These are phyloP conservation scores for Fusarium equiseti DNA, from an alignment of 2,329 filamentous ascomycete genomes.

Conservation along the genomic window DNA sequence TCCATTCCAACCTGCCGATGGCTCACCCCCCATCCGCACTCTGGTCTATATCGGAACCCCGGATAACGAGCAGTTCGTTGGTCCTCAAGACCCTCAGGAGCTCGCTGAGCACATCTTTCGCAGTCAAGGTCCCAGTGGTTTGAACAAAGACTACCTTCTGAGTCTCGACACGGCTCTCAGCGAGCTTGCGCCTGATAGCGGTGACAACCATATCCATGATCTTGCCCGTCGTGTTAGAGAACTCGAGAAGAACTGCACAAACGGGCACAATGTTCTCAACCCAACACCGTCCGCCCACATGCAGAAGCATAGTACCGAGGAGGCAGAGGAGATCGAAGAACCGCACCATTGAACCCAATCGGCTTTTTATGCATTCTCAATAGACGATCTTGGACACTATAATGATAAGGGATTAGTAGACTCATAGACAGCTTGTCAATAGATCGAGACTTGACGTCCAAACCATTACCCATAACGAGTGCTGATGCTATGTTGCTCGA, in stretches of 20 bases:
- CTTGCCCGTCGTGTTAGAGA: slow-evolving; percentile 78
- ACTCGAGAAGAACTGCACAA: slow-evolving; percentile 56
- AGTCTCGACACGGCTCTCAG: slow-evolving; percentile 80
- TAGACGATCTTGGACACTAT: neutral
- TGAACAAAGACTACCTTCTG: slow-evolving; percentile 90
- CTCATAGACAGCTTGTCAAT: slow-evolving; percentile 13
- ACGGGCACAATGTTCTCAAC: slow-evolving; percentile 20
- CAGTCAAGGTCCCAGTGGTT: slow-evolving; percentile 85
- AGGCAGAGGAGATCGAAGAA: slow-evolving; percentile 50
- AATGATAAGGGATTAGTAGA: neutral
- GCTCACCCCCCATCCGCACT: slow-evolving; percentile 59
- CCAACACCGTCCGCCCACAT: slow-evolving; percentile 32
- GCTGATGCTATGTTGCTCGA: neutral
- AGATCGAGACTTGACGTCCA: neutral
- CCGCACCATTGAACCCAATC: slow-evolving; percentile 8
- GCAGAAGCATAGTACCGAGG: slow-evolving; percentile 43
- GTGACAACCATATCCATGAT: slow-evolving; percentile 87
- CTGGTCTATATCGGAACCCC: slow-evolving; percentile 96
- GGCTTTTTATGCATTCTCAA: neutral
- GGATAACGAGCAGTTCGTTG: slow-evolving; percentile 91
- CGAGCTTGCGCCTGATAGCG: slow-evolving; percentile 78
- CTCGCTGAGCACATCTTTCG: slow-evolving; percentile 84
- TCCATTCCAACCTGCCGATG: slow-evolving; percentile 73
- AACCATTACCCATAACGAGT: neutral
- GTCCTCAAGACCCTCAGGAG: slow-evolving; percentile 80